Percentiles rank a stretch among this genome's conserved stretches.
These are phyloP conservation scores for Paramecium primaurelia DNA, from an alignment of 73 alveolate species.

Conservation along the genomic window DNA sequence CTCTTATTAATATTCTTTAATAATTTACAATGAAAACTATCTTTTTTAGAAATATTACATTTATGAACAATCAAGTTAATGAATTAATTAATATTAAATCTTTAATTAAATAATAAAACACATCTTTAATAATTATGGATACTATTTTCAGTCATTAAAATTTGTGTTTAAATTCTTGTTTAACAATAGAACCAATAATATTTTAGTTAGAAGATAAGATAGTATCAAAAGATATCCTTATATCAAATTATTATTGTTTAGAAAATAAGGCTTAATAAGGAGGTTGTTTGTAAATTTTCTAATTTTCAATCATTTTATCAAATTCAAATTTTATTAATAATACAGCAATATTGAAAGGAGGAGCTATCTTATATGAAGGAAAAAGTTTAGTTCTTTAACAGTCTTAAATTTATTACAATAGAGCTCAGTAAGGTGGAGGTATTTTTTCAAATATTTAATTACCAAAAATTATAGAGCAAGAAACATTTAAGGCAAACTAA, in stretches of 20 bases:
- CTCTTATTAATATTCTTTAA: not conserved
- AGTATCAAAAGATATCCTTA: not conserved
- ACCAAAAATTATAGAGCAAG: not conserved
- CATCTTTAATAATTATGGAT: not conserved
- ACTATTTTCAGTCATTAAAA: not conserved
- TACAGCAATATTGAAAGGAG: not conserved
- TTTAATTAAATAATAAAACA: not conserved
- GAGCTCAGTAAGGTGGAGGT: not conserved
- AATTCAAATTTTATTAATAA: not conserved
- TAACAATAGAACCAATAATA: not conserved
- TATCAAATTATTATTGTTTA: not conserved
- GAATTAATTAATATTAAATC: not conserved
- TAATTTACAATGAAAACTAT: not conserved
- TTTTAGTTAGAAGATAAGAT: not conserved
- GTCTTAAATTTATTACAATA: not conserved
- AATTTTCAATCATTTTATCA: not conserved
- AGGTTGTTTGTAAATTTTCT: not conserved
- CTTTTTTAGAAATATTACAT: not conserved
- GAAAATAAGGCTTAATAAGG: not conserved
- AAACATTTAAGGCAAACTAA: not conserved
- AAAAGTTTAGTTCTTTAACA: not conserved
- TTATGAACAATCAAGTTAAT: not conserved
- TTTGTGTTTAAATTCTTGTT: not conserved
- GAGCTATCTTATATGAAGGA: not conserved
- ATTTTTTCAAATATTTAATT: not conserved